Percentiles rank a stretch among this genome's conserved stretches.
phyloP scores from a whole-genome alignment of 768 basidiomycete species.

The Boletus sp. region DNA sequence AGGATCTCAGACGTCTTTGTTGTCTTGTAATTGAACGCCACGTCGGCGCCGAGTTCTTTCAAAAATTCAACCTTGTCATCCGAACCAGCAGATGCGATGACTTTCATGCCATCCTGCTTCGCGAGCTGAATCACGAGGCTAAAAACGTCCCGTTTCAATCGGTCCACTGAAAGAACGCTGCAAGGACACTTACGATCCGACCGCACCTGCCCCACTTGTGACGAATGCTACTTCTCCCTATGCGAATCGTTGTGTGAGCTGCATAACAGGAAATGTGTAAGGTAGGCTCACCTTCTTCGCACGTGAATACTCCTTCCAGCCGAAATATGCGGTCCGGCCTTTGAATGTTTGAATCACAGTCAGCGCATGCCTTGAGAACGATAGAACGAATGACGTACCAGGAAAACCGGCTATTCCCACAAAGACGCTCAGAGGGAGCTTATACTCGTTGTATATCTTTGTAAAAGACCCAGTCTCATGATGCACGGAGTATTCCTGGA shows the following conservation, averaged over 20 bases:
- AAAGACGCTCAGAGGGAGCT: slow-evolving; percentile 26
- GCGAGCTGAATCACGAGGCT: slow-evolving; percentile 53
- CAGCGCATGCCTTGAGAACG: slow-evolving; percentile 2
- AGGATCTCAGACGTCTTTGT: slow-evolving; percentile 50
- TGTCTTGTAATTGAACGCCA: slow-evolving; percentile 75
- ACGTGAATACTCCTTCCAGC: slow-evolving; percentile 31
- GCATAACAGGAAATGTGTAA: background rate
- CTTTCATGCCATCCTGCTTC: slow-evolving; percentile 53
- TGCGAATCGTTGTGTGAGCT: background rate
- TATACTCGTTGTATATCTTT: slow-evolving; percentile 24
- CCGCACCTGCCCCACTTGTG: slow-evolving; percentile 41
- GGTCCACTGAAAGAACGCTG: background rate
- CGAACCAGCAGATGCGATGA: slow-evolving; percentile 69
- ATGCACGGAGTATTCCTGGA: slow-evolving; percentile 7
- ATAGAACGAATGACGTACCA: background rate
- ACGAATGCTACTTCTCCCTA: slow-evolving; percentile 51
- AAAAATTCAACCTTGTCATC: slow-evolving; percentile 72
- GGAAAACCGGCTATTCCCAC: slow-evolving; percentile 28
- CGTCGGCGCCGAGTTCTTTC: slow-evolving; percentile 61
- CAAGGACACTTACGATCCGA: slow-evolving; percentile 51
- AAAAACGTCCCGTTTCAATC: background rate
- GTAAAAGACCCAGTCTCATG: background rate
- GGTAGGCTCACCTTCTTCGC: slow-evolving; percentile 37
- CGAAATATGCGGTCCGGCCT: slow-evolving; percentile 29
- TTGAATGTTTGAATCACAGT: background rate